Conservation (phyloP, 2,329 filamentous ascomycete genomes). For the Phyllosticta ampelicida region DNA sequence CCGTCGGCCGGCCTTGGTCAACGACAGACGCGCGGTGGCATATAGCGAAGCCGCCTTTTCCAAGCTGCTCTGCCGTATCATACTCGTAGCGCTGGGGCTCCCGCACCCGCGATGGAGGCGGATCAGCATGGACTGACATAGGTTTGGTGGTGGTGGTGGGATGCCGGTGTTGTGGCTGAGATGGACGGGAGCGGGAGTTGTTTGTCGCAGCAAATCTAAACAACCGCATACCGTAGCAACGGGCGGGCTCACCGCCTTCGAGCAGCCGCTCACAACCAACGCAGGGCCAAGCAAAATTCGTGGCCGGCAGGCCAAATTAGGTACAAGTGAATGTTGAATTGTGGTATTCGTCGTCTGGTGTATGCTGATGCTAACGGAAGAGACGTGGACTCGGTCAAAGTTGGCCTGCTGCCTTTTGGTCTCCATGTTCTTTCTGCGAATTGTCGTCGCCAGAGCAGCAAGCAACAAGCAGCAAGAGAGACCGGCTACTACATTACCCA, state of each 20-base stretch:
- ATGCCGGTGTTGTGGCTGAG: slow-evolving; percentile 1
- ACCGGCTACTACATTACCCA: background rate
- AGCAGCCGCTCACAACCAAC: background rate
- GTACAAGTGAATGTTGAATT: background rate
- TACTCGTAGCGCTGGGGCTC: slow-evolving; percentile 64
- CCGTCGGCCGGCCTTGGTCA: slow-evolving; percentile 43
- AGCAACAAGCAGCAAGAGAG: background rate
- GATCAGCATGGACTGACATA: slow-evolving; percentile 39
- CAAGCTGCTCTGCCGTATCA: slow-evolving; percentile 61
- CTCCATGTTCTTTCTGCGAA: background rate
- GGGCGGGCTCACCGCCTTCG: background rate
- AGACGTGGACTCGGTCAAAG: background rate
- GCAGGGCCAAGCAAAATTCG: background rate
- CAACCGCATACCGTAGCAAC: slow-evolving; percentile 3
- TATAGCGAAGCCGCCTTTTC: slow-evolving; percentile 74
- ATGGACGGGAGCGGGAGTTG: background rate
- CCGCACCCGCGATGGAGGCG: slow-evolving; percentile 46
- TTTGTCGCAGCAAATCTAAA: slow-evolving; percentile 1
- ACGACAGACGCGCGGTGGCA: slow-evolving; percentile 63
- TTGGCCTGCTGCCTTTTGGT: background rate
- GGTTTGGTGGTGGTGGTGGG: background rate
- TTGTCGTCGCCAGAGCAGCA: background rate
- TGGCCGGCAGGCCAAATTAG: background rate
- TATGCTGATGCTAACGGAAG: background rate
- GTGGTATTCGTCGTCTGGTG: background rate